phyloP scores from a whole-genome alignment of 2,329 filamentous ascomycete species.

The Whalleya microplaca region DNA sequence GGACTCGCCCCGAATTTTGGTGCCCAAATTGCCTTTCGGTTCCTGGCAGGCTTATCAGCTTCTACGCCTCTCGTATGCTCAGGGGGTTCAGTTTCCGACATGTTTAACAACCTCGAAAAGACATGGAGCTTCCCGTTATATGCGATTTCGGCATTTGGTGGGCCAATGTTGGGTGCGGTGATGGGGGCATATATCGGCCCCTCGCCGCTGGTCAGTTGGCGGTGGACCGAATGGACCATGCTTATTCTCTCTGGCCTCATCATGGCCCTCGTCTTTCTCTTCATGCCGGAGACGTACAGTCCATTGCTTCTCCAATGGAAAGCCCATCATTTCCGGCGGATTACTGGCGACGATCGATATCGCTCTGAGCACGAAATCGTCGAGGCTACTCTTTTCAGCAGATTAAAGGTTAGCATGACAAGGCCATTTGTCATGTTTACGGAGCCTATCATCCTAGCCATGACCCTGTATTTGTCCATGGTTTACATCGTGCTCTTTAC shows the following conservation, averaged over 20 bases:
- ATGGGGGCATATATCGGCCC: constrained; percentile 68
- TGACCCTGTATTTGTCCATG: constrained; percentile 55
- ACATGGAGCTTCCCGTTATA: constrained; percentile 50
- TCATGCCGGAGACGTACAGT: constrained; percentile 70
- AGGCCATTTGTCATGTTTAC: constrained; percentile 45
- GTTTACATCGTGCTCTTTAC: constrained; percentile 59
- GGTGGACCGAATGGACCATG: constrained; percentile 68
- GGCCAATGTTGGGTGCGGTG: constrained; percentile 47
- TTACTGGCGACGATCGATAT: constrained; percentile 65
- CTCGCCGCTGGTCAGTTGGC: constrained; percentile 55
- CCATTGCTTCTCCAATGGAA: constrained; percentile 61
- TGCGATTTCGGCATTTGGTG: constrained; percentile 44
- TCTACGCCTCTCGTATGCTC: constrained; percentile 48
- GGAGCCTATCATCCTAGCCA: constrained; percentile 45
- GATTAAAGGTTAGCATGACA: constrained; percentile 48
- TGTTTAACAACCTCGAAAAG: constrained; percentile 41
- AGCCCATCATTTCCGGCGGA: constrained; percentile 59
- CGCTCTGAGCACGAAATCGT: constrained; percentile 66
- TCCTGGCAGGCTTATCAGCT: constrained; percentile 50
- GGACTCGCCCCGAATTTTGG: constrained; percentile 46
- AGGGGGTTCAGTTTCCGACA: constrained; percentile 47
- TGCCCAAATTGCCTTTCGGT: constrained; percentile 49
- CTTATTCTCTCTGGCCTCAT: constrained; percentile 65
- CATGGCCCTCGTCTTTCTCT: constrained; percentile 57
- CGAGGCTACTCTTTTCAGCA: constrained; percentile 54